Percentiles rank a stretch among this genome's conserved stretches.
Conservation (phyloP, 345 rosid genomes). For the Rhodomyrtus tomentosa region DNA sequence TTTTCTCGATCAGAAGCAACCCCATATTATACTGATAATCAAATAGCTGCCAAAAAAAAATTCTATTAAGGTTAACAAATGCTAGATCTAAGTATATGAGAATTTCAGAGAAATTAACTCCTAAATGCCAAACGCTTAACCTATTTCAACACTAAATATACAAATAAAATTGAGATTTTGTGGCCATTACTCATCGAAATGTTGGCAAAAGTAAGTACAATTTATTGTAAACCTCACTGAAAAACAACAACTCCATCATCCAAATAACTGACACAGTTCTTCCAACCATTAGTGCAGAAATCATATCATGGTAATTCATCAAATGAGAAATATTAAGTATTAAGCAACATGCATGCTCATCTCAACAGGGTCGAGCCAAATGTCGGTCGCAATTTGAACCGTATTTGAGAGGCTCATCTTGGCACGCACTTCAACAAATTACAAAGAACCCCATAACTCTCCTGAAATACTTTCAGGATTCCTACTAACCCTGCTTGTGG, state of each 20-base stretch:
- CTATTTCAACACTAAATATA: neutral
- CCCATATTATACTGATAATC: constrained; percentile 93
- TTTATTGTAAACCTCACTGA: neutral
- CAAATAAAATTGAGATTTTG: neutral
- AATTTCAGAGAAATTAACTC: neutral
- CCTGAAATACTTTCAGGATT: neutral
- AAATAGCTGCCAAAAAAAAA: constrained; percentile 33
- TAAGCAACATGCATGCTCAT: neutral
- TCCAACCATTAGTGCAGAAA: neutral
- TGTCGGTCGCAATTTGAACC: neutral
- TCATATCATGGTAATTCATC: neutral
- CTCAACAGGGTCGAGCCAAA: neutral
- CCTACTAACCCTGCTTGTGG: neutral
- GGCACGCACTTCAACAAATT: neutral
- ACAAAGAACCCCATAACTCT: neutral
- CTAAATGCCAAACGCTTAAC: neutral
- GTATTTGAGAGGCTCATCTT: neutral
- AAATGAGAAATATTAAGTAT: neutral
- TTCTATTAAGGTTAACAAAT: neutral
- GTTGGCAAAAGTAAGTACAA: neutral
- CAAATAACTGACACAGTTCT: neutral
- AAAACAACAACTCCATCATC: neutral
- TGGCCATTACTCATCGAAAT: neutral
- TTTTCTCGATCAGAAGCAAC: constrained; percentile 76
- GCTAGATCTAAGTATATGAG: neutral